These are phyloP conservation scores for Podaxis mareebaensis DNA, from an alignment of 768 basidiomycete species.

Conservation along the genomic window DNA sequence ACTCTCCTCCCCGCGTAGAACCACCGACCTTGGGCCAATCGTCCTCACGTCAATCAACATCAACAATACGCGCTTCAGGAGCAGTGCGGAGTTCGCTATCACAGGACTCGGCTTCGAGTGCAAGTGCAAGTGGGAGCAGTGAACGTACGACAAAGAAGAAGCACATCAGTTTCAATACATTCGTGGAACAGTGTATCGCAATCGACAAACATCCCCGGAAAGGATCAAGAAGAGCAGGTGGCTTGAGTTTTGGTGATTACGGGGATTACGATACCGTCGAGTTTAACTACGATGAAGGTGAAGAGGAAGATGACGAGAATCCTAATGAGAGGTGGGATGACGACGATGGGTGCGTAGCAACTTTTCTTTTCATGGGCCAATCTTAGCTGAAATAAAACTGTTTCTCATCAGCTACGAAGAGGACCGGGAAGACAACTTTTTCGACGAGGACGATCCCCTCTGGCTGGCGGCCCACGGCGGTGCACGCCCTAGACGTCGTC, in stretches of 20 bases:
- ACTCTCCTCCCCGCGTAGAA: slow-evolving; percentile 69
- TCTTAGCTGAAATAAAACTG: slow-evolving; percentile 9
- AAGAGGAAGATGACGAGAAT: slow-evolving; percentile 42
- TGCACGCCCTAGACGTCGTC: slow-evolving; percentile 25
- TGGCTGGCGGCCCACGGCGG: slow-evolving; percentile 22
- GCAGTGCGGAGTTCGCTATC: slow-evolving; percentile 30
- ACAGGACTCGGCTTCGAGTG: slow-evolving; percentile 35
- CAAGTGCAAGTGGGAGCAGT: slow-evolving; percentile 24
- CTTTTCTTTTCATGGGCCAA: neutral
- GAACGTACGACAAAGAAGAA: slow-evolving; percentile 56
- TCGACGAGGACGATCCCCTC: slow-evolving; percentile 41
- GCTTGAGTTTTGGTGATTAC: slow-evolving; percentile 5
- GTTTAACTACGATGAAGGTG: slow-evolving; percentile 54
- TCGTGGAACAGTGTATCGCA: slow-evolving; percentile 94
- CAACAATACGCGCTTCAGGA: slow-evolving; percentile 21
- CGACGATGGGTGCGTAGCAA: slow-evolving; percentile 59
- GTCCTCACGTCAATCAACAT: slow-evolving; percentile 16
- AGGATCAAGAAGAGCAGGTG: slow-evolving; percentile 12
- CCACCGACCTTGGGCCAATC: slow-evolving; percentile 29
- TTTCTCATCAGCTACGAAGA: slow-evolving; percentile 59
- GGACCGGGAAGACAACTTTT: slow-evolving; percentile 58
- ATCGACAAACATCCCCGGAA: slow-evolving; percentile 66
- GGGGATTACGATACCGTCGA: neutral
- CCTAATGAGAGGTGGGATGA: slow-evolving; percentile 30
- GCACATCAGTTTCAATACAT: slow-evolving; percentile 97